phyloP scores from a whole-genome alignment of 75 land plant genomes.

The Picea sitchensis region DNA sequence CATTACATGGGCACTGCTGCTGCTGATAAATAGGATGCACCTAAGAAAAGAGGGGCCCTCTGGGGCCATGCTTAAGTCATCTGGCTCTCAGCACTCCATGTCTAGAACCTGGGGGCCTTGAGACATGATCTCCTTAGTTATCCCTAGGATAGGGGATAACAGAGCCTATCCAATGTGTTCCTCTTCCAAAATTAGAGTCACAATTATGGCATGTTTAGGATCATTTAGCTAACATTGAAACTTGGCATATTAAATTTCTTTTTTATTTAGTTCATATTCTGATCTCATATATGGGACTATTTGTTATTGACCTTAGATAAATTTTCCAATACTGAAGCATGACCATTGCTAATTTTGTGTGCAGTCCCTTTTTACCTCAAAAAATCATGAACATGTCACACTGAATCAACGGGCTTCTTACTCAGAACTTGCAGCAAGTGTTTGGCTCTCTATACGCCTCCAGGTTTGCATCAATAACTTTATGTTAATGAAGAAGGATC shows the following conservation, averaged over 20 bases:
- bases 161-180: background rate
- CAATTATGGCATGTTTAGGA: background rate
- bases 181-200: background rate
- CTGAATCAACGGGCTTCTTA: slow-evolving; percentile 74
- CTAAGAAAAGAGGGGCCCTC: too few species aligned
- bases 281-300: background rate
- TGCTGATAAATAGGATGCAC: too few species aligned
- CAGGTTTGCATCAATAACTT: slow-evolving; percentile 46
- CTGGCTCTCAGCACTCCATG: too few species aligned
- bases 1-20: too few species aligned
- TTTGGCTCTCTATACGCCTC: slow-evolving; percentile 96
- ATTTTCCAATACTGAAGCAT: slow-evolving; percentile 5
- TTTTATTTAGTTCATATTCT: background rate
- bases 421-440: slow-evolving; percentile 79
- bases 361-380: slow-evolving; percentile 10
- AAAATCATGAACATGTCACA: slow-evolving; percentile 46
- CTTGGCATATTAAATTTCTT: background rate
- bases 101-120: too few species aligned
- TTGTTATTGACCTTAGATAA: background rate
- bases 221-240: background rate
- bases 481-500: background rate
- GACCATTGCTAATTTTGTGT: background rate
- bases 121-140: too few species aligned
- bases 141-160: background rate
- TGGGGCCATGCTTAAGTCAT: too few species aligned